Conservation (phyloP, 345 rosid species). For the Aethionema arabicum region DNA sequence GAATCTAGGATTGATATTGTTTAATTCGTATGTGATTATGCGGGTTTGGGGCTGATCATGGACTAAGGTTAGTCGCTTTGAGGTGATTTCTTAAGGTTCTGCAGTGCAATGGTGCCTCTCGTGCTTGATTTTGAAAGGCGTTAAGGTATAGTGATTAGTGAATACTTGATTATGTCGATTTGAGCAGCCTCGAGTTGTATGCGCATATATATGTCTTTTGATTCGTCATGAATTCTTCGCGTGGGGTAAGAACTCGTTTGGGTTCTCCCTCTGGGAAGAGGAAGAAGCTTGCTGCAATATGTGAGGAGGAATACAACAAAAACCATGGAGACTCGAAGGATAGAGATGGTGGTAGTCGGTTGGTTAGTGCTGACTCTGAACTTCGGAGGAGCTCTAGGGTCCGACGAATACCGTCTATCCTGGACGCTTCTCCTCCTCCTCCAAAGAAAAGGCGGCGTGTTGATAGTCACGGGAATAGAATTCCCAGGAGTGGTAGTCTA, state of each 20-base stretch:
- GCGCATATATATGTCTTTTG: not conserved
- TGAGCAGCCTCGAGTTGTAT: conserved; percentile 16
- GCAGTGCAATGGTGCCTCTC: not conserved
- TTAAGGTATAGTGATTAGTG: not conserved
- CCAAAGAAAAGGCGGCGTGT: conserved; percentile 53
- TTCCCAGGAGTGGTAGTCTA: conserved; percentile 22
- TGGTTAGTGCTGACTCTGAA: conserved; percentile 42
- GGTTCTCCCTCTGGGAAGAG: conserved; percentile 68
- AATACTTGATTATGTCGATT: conserved; percentile 10
- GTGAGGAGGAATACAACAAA: conserved; percentile 65
- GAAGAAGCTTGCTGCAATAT: conserved; percentile 87
- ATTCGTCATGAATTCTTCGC: conserved; percentile 64
- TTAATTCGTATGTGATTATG: conserved; percentile 6
- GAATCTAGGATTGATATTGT: conserved; percentile 21
- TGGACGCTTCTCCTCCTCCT: conserved; percentile 83
- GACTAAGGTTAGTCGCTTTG: conserved; percentile 22
- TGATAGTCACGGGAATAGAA: conserved; percentile 31
- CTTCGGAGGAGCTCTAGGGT: conserved; percentile 76
- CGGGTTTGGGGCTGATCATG: conserved; percentile 16
- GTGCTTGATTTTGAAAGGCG: conserved; percentile 4
- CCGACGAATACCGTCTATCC: conserved; percentile 61
- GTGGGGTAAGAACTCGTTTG: conserved; percentile 40
- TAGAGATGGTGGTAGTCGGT: conserved; percentile 33
- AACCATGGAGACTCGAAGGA: conserved; percentile 57
- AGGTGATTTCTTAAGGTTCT: conserved; percentile 9